Base-by-base conservation (phyloP, 129 eudicot species). In the Lactuca saligna region DNA sequence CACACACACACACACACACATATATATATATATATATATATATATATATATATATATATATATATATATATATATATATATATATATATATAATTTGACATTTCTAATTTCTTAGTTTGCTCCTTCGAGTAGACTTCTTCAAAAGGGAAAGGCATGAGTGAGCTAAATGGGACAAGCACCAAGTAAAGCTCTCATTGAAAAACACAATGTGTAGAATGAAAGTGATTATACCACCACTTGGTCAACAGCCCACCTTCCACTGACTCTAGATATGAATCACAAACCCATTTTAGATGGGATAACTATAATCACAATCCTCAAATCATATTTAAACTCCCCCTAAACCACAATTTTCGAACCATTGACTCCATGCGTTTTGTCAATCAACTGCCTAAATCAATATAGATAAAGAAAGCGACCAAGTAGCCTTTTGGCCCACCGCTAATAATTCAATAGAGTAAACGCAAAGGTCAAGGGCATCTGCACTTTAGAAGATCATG, bases 191-290 rank as follows among this genome's bases (percentile, higher is more conserved):
- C 75, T 54, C 75, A 76, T 31, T 75, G 8, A 16, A 68, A 61
- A 51, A 8, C 54, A 34, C n/a, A 41, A 76, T 68, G 39, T 39
- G 38, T 31, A 39, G 41, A 10, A 75, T 50, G 62, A 76, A 68
- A 76, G 70, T 68, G 75, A 76, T 53, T 64, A 76, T 54, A 32
- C 51, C 54, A 17, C 7, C 51, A 53, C 62, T 68, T 54, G 69
- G 75, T 68, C 75, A 76, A 76, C 75, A 39, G 6, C 65, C 75
- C 80, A 68, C 70, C 38, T 69, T 69, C 81, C 76, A 69, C 71
- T 62, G 12, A 74, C 75, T 54, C 70, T 32, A 31, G 38, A 15
- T 68, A 37, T 69, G 66, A 69, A 41, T 69, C 71, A 61, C 81
- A 76, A 62, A 53, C 59, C 29, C 33, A 17, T 25, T 32, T 31